phyloP scores from a whole-genome alignment of 495 filamentous ascomycete species.

The Margaritispora aquatica region DNA sequence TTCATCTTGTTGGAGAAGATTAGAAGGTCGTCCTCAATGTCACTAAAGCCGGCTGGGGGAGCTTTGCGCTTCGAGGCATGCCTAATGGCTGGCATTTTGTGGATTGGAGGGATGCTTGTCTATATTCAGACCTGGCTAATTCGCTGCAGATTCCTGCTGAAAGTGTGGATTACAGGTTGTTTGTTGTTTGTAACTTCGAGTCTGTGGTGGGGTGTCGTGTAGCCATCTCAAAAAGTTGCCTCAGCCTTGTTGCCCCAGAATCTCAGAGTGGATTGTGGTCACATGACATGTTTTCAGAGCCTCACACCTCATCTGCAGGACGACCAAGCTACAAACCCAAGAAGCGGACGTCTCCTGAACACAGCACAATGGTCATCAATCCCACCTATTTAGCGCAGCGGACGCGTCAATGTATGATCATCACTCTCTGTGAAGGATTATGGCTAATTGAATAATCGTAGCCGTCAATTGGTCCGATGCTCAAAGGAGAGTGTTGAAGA shows the following conservation, averaged over 20 bases:
- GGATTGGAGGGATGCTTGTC: neutral
- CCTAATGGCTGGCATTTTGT: constrained; percentile 80
- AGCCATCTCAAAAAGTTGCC: neutral
- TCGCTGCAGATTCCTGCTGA: no score
- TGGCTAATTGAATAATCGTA: constrained; percentile 33
- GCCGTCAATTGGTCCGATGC: constrained; percentile 86
- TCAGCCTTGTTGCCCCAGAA: neutral
- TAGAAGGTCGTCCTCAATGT: constrained; percentile 93
- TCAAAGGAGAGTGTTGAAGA: constrained; percentile 68
- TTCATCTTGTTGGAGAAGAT: constrained; percentile 99
- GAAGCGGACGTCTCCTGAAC: neutral
- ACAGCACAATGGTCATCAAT: constrained; percentile 64
- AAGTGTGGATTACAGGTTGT: neutral
- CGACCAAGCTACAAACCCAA: constrained; percentile 12
- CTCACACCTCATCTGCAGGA: constrained; percentile 11
- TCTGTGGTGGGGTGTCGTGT: constrained; percentile 4
- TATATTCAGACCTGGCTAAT: no score
- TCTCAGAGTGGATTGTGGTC: neutral
- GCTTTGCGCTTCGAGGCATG: constrained; percentile 74
- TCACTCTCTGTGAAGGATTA: constrained; percentile 3
- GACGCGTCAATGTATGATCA: constrained; percentile 79
- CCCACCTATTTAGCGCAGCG: constrained; percentile 87
- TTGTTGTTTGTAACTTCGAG: constrained; percentile 2
- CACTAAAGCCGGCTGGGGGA: constrained; percentile 90
- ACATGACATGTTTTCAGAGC: constrained; percentile 6